Evolutionary conservation across 192 early-diverging fungal species (phyloP).

Genomic region (Fimicolochytrium jonesii): DNA sequence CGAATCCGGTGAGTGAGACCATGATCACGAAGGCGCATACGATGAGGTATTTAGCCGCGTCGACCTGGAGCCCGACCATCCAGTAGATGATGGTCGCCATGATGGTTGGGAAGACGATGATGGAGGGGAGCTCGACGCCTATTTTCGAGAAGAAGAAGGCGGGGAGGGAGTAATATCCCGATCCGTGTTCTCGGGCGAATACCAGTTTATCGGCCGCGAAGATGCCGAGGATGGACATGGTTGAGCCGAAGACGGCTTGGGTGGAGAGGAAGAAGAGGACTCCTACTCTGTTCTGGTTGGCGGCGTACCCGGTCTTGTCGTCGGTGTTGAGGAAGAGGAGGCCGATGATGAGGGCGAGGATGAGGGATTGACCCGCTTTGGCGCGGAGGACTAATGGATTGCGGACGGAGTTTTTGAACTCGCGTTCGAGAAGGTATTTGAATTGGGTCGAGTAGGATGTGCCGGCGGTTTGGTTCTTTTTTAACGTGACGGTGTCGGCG

Average conservation of each 20-base stretch:
- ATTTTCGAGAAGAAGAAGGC: constrained; percentile 57
- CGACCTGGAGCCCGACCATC: constrained; percentile 48
- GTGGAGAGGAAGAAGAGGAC: constrained; percentile 49
- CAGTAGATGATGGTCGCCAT: constrained; percentile 47
- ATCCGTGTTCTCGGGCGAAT: constrained; percentile 52
- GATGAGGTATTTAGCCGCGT: constrained; percentile 41
- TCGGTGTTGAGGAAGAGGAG: constrained; percentile 49
- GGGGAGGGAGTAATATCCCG: constrained; percentile 51
- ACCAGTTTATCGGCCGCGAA: constrained; percentile 53
- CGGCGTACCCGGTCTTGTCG: constrained; percentile 13
- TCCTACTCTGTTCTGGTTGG: constrained; percentile 51
- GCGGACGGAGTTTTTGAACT: constrained; percentile 40
- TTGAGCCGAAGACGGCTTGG: constrained; percentile 40
- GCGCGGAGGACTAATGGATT: constrained; percentile 48
- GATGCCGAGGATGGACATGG: constrained; percentile 41
- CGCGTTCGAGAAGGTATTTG: constrained; percentile 39
- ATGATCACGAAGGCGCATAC: constrained; percentile 29
- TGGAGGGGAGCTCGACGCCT: constrained; percentile 50
- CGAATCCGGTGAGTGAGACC: constrained; percentile 41
- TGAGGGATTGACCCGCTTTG: constrained; percentile 38
- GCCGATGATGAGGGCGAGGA: constrained; percentile 52
- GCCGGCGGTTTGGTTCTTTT: neutral
- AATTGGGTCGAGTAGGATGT: constrained; percentile 33
- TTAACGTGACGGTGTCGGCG: neutral
- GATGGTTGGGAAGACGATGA: constrained; percentile 43